These are phyloP conservation scores for Trichosporon ovoides DNA, from an alignment of 1,284 basidiomycete genomes.

Conservation along the genomic window DNA sequence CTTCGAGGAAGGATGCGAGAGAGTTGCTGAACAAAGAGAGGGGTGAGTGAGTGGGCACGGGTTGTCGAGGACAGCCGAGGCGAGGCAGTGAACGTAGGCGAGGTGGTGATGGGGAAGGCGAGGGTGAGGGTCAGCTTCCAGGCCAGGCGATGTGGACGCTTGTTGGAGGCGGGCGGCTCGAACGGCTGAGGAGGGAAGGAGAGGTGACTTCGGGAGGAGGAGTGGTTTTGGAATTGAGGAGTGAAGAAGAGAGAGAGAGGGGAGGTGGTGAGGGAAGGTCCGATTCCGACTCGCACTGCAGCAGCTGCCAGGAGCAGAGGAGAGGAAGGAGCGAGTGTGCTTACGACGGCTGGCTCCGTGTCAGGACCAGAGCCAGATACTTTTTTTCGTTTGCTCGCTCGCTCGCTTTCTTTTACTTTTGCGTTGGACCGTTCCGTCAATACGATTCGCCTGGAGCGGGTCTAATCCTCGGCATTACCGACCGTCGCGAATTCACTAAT, in stretches of 20 bases:
- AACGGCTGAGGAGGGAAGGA: neutral
- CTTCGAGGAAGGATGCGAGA: neutral
- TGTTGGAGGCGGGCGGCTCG: neutral
- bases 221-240: neutral
- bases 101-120: neutral
- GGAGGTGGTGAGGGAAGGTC: neutral
- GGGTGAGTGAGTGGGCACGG: neutral
- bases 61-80: neutral
- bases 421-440: neutral
- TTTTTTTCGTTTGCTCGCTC: neutral
- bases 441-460: too few species aligned
- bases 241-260: neutral
- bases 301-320: neutral
- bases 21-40: neutral
- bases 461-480: too few species aligned
- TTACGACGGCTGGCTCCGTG: neutral
- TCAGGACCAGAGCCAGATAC: neutral
- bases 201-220: neutral
- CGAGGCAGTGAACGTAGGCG: neutral
- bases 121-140: neutral
- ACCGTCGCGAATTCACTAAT: too few species aligned
- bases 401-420: neutral
- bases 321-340: neutral
- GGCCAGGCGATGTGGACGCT: conserved; percentile 1
- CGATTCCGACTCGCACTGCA: conserved; percentile 3